Evolutionary conservation across 805 yeast species (phyloP).

Genomic region (Candida pseudoglaebosa): DNA sequence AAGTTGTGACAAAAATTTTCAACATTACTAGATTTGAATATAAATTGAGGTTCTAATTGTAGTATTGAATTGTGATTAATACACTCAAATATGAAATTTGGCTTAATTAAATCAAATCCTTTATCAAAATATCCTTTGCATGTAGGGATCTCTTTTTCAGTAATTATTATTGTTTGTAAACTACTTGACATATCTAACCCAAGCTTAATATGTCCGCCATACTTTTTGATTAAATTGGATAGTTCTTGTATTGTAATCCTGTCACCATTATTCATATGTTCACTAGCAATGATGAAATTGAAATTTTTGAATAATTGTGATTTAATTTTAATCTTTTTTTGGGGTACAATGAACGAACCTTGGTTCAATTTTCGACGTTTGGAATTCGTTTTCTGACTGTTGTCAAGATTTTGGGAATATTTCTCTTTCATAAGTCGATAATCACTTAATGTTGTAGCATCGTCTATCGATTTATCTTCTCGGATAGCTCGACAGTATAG

Average conservation of each 20-base stretch:
- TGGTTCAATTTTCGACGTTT: slow-evolving; percentile 15
- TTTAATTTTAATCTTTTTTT: slow-evolving; percentile 9
- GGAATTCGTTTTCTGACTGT: slow-evolving; percentile 27
- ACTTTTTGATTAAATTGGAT: slow-evolving; percentile 30
- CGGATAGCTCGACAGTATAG: slow-evolving; percentile 69
- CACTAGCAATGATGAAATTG: slow-evolving; percentile 53
- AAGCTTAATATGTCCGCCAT: slow-evolving; percentile 48
- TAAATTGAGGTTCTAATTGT: slow-evolving; percentile 58
- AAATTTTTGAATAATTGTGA: slow-evolving; percentile 40
- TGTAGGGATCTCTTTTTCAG: slow-evolving; percentile 19
- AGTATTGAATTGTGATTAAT: slow-evolving; percentile 39
- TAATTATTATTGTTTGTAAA: slow-evolving; percentile 5
- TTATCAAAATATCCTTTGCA: slow-evolving; percentile 19
- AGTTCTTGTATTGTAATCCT: slow-evolving; percentile 34
- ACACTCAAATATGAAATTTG: slow-evolving; percentile 74
- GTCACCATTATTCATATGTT: slow-evolving; percentile 22
- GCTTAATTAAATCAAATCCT: slow-evolving; percentile 60
- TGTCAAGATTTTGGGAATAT: slow-evolving; percentile 19
- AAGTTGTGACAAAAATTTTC: slow-evolving; percentile 29
- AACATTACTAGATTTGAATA: slow-evolving; percentile 38
- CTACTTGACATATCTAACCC: slow-evolving; percentile 11
- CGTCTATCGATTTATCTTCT: slow-evolving; percentile 60
- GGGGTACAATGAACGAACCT: slow-evolving; percentile 13
- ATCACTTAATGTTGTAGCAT: slow-evolving; percentile 53
- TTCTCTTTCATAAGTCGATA: slow-evolving; percentile 38